A percentile compares a stretch with the other conserved stretches of the same genome.
Conservation (phyloP, 768 basidiomycete genomes). For the Dendrothele bispora region DNA sequence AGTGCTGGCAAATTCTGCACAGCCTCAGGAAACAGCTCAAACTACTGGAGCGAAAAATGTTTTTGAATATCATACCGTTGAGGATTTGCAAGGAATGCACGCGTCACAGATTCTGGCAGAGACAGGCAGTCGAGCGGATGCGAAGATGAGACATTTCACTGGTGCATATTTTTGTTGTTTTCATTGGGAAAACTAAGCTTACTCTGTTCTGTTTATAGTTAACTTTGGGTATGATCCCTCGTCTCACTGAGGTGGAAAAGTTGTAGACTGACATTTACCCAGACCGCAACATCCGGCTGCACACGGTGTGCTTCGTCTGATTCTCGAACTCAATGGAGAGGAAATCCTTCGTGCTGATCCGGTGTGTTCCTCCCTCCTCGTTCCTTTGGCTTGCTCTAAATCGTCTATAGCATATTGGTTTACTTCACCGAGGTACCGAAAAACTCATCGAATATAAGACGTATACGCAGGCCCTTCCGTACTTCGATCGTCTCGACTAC, state of each 20-base stretch:
- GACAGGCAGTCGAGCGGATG: constrained; percentile 65
- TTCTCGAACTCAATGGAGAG: constrained; percentile 96
- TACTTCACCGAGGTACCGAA: constrained; percentile 96
- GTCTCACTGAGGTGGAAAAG: no score
- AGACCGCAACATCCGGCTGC: constrained; percentile 98
- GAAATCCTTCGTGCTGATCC: constrained; percentile 88
- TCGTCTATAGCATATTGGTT: constrained; percentile 75
- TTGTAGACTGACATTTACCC: constrained; percentile 3
- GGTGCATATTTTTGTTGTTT: constrained; percentile 45
- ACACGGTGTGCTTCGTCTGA: constrained; percentile 96
- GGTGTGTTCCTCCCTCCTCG: constrained; percentile 39
- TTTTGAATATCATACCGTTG: constrained; percentile 73
- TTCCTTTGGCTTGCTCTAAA: constrained; percentile 7
- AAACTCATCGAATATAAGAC: constrained; percentile 99
- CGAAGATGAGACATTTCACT: constrained; percentile 91
- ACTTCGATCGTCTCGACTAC: constrained; percentile 98
- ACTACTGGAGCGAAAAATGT: constrained; percentile 39
- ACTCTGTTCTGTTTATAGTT: constrained; percentile 45
- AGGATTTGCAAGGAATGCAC: constrained; percentile 80
- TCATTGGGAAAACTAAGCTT: neutral
- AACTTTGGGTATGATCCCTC: constrained; percentile 95
- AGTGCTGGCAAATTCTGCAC: constrained; percentile 28
- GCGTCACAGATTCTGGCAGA: constrained; percentile 82
- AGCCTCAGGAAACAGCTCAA: constrained; percentile 26
- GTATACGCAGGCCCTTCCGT: constrained; percentile 95